Base-by-base conservation (phyloP, 495 filamentous ascomycete species). In the Talaromyces liani region DNA sequence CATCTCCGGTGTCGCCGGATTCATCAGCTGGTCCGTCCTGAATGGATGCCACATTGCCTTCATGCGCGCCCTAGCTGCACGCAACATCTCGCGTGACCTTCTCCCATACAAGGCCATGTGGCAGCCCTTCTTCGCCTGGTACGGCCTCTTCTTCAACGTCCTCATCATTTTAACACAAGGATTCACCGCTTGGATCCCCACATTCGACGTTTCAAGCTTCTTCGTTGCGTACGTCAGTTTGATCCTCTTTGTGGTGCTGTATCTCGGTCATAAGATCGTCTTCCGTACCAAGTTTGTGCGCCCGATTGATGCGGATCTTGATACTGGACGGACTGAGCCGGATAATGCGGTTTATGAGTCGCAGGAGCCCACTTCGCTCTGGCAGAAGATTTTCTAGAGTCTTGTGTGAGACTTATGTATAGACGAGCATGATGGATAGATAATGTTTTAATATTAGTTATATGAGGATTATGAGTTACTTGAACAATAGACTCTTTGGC, bases 101-200 rank as follows among this genome's bases (percentile, higher is more conserved):
- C 73, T 89, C 31, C 85, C 85, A 0, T 90, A 85, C 70, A 77
- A 80, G 58, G 81, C 83, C 9, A 74, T 80, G 20, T 75, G 80
- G 66, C 85, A 88, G 70, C 85, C 85, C 3, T 89, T 74, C 70
- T 75, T 80, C 47, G 78, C 83, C 10, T 84, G 76, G 72, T 84
- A 83, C 66, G 88, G 86, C 4, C 76, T 90, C 31, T 81, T 85
- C 65, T 88, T 88, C 77, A 86, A 82, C 75, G 63, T 82, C 24
- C 69, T 90, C 51, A 86, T 90, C 65, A 82, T 84, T 57, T 45
- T 91, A 14, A 89, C 87, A 4, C 86, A 90, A 70, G 88, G 88
- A 5, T 91, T 91, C 71, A 87, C 83, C 4, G 74, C 80, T 3
- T 91, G 88, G 71, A 85, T 91, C 53, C 79, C 80, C 0, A 61